Percentiles rank a stretch among this genome's conserved stretches.
Evolutionary conservation across 495 filamentous ascomycete species (phyloP).

Genomic region (Penicillium fimorum): DNA sequence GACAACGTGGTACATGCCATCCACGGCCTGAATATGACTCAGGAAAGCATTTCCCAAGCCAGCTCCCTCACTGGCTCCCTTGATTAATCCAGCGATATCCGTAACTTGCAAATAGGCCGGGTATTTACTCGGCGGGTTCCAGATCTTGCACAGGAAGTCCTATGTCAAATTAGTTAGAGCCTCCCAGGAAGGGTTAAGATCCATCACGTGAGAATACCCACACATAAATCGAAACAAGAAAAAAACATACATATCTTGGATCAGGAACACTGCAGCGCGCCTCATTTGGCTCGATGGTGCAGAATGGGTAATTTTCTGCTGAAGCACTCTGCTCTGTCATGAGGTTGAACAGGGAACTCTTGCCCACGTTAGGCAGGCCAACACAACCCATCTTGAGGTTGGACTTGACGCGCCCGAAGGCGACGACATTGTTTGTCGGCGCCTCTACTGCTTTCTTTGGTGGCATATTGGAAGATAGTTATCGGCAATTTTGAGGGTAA

Average conservation of each 20-base stretch:
- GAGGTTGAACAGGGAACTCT: neutral
- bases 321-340: neutral
- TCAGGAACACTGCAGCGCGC: neutral
- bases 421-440: conserved; percentile 1
- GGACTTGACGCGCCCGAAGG: conserved; percentile 1
- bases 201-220: neutral
- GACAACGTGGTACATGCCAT: conserved; percentile 2
- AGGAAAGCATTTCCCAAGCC: conserved; percentile 1
- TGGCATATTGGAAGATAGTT: neutral
- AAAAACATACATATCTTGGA: conserved; percentile 1
- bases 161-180: neutral
- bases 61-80: neutral
- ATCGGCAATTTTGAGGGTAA: neutral
- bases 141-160: neutral
- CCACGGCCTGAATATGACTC: neutral
- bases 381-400: conserved; percentile 3
- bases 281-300: conserved; percentile 3
- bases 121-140: neutral
- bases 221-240: neutral
- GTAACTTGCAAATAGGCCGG: neutral
- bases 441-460: neutral
- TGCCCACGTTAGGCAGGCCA: conserved; percentile 1
- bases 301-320: neutral
- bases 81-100: neutral
- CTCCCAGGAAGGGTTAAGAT: neutral